Percentiles rank a stretch among this genome's conserved stretches.
phyloP scores from a whole-genome alignment of 176 grass and related monocot genomes.

The Oropetium thomaeum region DNA sequence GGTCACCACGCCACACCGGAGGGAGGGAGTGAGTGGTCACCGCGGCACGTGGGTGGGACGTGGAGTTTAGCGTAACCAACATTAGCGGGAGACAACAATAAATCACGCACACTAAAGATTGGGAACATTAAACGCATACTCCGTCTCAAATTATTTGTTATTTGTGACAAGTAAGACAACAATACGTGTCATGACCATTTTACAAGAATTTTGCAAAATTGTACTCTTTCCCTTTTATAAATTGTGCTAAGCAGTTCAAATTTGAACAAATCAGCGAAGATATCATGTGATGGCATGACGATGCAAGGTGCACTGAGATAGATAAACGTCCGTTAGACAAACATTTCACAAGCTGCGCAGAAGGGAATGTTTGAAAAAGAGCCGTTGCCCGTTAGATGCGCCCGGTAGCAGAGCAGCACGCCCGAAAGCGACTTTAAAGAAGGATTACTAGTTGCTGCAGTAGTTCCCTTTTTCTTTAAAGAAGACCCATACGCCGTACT shows the following conservation, averaged over 20 bases:
- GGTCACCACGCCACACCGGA: too few species aligned
- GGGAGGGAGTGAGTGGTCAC: conserved; percentile 19
- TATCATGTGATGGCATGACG: not conserved
- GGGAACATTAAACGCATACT: too few species aligned
- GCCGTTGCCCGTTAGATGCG: conserved; percentile 23
- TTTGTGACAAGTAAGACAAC: too few species aligned
- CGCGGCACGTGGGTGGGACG: conserved; percentile 41
- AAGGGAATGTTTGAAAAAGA: conserved; percentile 35
- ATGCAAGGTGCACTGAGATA: not conserved
- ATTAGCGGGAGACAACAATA: too few species aligned
- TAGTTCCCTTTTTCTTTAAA: not conserved
- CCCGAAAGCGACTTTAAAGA: not conserved
- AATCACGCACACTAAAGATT: too few species aligned
- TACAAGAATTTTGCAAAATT: too few species aligned
- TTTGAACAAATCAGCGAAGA: too few species aligned
- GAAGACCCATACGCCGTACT: not conserved
- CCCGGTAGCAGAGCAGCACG: not conserved
- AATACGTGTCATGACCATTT: too few species aligned
- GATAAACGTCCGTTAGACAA: not conserved
- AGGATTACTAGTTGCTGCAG: not conserved
- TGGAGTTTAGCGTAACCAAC: conserved; percentile 18
- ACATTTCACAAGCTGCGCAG: not conserved
- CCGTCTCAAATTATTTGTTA: too few species aligned
- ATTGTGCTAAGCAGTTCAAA: too few species aligned
- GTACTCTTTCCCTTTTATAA: too few species aligned